phyloP scores from a whole-genome alignment of 2,329 filamentous ascomycete species.

The Keithomyces neogunnii region DNA sequence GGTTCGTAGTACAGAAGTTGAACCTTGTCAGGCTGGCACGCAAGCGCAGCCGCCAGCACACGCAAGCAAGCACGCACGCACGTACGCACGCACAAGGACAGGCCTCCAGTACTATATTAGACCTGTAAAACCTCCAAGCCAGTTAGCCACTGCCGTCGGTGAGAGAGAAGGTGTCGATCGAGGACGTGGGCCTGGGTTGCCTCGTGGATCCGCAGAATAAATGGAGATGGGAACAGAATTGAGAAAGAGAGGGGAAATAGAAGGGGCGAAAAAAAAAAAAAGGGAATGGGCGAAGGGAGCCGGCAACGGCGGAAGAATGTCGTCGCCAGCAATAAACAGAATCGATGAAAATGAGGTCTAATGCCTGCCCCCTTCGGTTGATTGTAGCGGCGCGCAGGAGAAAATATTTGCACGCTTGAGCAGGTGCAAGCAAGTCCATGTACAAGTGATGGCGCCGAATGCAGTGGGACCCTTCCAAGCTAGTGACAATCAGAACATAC shows the following conservation, averaged over 20 bases:
- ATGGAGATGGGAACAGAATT: slow-evolving; percentile 1
- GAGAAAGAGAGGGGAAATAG: slow-evolving; percentile 1
- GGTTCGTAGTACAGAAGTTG: slow-evolving; percentile 14
- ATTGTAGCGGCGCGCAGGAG: too few species aligned
- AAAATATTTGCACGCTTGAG: background rate
- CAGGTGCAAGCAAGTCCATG: background rate
- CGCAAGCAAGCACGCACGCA: background rate
- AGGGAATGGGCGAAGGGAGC: background rate
- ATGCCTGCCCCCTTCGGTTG: too few species aligned
- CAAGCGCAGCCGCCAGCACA: slow-evolving; percentile 11
- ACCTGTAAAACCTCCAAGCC: background rate
- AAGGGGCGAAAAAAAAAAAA: background rate
- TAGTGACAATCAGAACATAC: background rate
- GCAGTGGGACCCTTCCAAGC: background rate
- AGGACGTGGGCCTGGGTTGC: slow-evolving; percentile 7
- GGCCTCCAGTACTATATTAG: background rate
- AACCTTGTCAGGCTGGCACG: slow-evolving; percentile 9
- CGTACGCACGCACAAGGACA: background rate
- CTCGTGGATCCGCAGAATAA: slow-evolving; percentile 6
- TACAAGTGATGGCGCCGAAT: background rate
- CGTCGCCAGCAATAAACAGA: background rate
- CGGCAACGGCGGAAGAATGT: slow-evolving; percentile 5
- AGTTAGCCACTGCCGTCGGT: background rate
- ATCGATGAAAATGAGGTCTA: background rate
- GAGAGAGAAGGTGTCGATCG: slow-evolving; percentile 1